These are phyloP conservation scores for Colletotrichum kahawae DNA, from an alignment of 2,329 filamentous ascomycete genomes.

Conservation along the genomic window DNA sequence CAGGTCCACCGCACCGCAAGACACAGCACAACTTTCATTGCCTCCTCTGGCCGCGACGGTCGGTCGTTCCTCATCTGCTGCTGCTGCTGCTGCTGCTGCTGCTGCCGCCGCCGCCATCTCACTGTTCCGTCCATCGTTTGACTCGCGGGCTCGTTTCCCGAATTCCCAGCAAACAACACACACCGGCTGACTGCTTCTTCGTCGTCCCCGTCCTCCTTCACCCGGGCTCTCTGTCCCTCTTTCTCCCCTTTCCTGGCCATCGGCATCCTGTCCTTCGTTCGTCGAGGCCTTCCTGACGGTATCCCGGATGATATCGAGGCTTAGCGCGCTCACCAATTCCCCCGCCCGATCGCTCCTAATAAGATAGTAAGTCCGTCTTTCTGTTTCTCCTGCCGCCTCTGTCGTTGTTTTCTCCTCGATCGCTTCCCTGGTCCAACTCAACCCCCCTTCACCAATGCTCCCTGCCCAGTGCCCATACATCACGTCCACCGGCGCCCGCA, in stretches of 20 bases:
- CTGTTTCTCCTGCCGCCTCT: background rate
- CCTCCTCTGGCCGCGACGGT: background rate
- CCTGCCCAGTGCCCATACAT: background rate
- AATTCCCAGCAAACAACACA: background rate
- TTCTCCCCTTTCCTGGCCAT: background rate
- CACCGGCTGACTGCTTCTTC: background rate
- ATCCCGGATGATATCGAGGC: slow-evolving; percentile 21
- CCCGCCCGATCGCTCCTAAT: slow-evolving; percentile 8
- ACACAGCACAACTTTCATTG: slow-evolving; percentile 4
- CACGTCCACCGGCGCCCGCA: background rate
- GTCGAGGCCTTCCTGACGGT: background rate
- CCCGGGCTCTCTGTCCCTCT: background rate
- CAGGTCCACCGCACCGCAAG: background rate
- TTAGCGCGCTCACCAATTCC: slow-evolving; percentile 1
- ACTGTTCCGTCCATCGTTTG: background rate
- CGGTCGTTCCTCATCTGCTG: background rate
- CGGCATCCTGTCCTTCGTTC: background rate
- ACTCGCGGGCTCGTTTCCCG: background rate
- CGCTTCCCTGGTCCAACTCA: background rate
- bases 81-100: background rate
- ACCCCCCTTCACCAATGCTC: background rate
- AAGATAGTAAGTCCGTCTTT: slow-evolving; percentile 7
- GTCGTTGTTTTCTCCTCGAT: background rate
- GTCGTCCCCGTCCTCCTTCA: background rate
- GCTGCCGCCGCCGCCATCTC: background rate